These are phyloP conservation scores for Blastobotrys petasosporus DNA, from an alignment of 1,139 yeast genomes.

Conservation along the genomic window DNA sequence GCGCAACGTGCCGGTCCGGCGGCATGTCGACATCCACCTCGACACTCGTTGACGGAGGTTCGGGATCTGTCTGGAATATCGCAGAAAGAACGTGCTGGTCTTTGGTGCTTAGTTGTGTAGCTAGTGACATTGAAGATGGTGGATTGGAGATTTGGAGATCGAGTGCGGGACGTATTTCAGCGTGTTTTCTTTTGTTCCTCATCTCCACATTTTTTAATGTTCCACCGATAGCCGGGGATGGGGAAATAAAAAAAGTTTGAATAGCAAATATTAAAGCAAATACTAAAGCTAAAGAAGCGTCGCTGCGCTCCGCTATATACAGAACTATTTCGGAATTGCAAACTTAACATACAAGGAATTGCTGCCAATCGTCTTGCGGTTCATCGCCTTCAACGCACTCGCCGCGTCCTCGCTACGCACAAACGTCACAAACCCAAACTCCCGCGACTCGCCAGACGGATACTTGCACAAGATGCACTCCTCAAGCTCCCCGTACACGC, in stretches of 20 bases:
- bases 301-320: too few species aligned
- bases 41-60: constrained; percentile 12
- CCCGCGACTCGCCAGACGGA: constrained; percentile 53
- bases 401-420: constrained; percentile 56
- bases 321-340: neutral
- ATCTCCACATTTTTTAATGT: neutral
- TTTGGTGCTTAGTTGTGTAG: constrained; percentile 15
- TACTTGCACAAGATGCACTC: neutral
- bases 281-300: too few species aligned
- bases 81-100: constrained; percentile 22
- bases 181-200: too few species aligned
- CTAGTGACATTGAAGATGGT: constrained; percentile 23
- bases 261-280: neutral
- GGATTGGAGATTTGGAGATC: too few species aligned
- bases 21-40: constrained; percentile 21
- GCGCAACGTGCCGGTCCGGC: constrained; percentile 25
- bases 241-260: too few species aligned
- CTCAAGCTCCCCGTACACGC: constrained; percentile 10
- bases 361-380: constrained; percentile 8
- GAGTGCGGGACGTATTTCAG: too few species aligned
- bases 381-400: constrained; percentile 4
- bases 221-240: constrained; percentile 1
- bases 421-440: constrained; percentile 92
- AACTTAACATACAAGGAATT: constrained; percentile 1
- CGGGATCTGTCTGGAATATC: constrained; percentile 18